Conservation (phyloP, 192 early-diverging fungal genomes). For the Physocladia obscura region DNA sequence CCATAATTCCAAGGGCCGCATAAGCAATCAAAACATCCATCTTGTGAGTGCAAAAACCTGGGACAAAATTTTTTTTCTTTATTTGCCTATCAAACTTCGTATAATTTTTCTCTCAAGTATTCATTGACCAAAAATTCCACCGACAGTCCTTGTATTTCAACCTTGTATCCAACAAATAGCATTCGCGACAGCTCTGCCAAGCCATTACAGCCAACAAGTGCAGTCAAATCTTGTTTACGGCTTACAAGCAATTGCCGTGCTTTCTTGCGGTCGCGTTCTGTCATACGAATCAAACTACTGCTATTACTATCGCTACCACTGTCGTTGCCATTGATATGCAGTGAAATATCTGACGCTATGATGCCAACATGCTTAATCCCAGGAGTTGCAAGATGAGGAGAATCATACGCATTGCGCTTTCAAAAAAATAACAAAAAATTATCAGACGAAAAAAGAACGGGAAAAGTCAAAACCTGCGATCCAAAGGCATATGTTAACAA, state of each 20-base stretch:
- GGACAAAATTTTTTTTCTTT: too few species aligned
- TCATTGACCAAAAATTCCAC: background rate
- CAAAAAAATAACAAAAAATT: background rate
- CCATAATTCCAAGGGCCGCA: conserved; percentile 80
- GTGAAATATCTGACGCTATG: background rate
- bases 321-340: background rate
- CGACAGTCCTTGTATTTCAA: conserved; percentile 32
- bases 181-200: conserved; percentile 18
- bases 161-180: conserved; percentile 23
- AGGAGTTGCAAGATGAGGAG: background rate
- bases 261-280: conserved; percentile 27
- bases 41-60: too few species aligned
- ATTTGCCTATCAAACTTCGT: too few species aligned
- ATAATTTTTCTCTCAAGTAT: conserved; percentile 17
- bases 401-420: conserved; percentile 5
- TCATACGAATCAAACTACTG: conserved; percentile 25
- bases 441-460: background rate
- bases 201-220: background rate
- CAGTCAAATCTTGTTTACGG: background rate
- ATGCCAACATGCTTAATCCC: background rate
- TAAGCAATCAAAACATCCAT: conserved; percentile 59
- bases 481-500: conserved; percentile 37
- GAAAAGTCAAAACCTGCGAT: conserved; percentile 21
- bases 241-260: conserved; percentile 12
- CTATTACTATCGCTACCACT: background rate